Base-by-base conservation (phyloP, 352 stramenopile species). In the Hyaloperonospora arabidopsidis region DNA sequence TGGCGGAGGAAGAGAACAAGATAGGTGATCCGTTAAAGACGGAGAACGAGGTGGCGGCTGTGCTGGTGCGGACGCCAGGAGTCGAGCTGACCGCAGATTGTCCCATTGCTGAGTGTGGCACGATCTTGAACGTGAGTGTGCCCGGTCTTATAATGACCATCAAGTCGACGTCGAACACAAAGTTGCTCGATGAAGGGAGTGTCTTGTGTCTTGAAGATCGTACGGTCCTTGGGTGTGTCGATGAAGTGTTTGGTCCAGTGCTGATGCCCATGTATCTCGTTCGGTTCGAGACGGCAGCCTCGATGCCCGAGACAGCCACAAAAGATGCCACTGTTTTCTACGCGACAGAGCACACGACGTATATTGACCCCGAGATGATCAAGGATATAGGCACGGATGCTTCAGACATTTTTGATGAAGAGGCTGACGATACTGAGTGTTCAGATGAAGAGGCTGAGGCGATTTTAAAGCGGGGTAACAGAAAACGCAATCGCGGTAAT, bases 201-300 rank as follows among this genome's bases (percentile, higher is more conserved):
- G 79, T 93, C 45, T 53, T 93, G 48, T 93, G 83, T 60, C 69
- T 93, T 3, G 69, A 84, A 47, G 75, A 91, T 49, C 80, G 79
- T 35, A 84, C 74, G 0, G 74, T 93, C 29, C 49, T 93, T 14
- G 83, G 83, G 13, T 91, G 80, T 41, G 74, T 94, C 15, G 81
- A 94, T 53, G 84, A 94, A 55, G 61, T 94, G 0, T 94, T 94
- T 60, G 84, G 84, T 5, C 84, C 81, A 2, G 79, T 94, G 47
- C 57, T 87, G 28, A 86, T 90, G 81, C 84, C 84, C 8, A 86
- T 94, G 74, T 94, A 94, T 54, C 61, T 92, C n/a, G 66, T 94
- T 35, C 84, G 84, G 13, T 94, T 89, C 57, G 72, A 86, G 34
- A 73, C 53, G 7, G 73, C 69, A 0, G 67, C 67, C 15, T 87